Percentiles rank a stretch among this genome's conserved stretches.
Conservation (phyloP, 2,329 filamentous ascomycete species). For the Hypoxylon rubiginosum region DNA sequence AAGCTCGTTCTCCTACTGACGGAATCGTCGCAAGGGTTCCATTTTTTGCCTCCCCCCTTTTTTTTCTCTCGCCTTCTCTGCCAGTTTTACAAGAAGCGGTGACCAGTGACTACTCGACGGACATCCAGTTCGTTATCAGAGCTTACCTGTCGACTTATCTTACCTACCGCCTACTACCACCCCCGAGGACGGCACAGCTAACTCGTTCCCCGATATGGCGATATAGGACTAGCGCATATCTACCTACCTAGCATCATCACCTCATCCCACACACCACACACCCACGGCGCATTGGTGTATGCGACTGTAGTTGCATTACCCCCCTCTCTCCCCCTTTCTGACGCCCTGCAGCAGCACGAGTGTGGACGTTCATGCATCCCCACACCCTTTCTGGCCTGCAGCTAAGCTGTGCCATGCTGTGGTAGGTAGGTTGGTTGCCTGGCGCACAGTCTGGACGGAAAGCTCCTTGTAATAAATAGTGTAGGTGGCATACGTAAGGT, state of each 20-base stretch:
- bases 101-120: conserved; percentile 36
- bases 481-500: conserved; percentile 33
- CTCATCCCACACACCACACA: conserved; percentile 28
- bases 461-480: too few species aligned
- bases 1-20: background rate
- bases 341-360: conserved; percentile 36
- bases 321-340: conserved; percentile 28
- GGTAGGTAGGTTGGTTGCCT: too few species aligned
- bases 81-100: conserved; percentile 32
- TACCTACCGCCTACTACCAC: background rate
- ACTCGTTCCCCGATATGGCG: conserved; percentile 37
- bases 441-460: too few species aligned
- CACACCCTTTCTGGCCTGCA: conserved; percentile 34
- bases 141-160: conserved; percentile 17
- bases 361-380: conserved; percentile 42
- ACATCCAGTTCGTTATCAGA: conserved; percentile 39
- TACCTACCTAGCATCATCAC: conserved; percentile 29
- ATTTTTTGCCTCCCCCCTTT: conserved; percentile 18
- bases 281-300: conserved; percentile 13
- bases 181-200: conserved; percentile 30
- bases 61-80: conserved; percentile 9
- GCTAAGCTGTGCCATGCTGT: conserved; percentile 3
- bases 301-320: conserved; percentile 22
- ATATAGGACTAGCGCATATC: conserved; percentile 30
- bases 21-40: conserved; percentile 24